phyloP scores from a whole-genome alignment of 2,329 filamentous ascomycete genomes.

The Raffaelea deltoideospora region DNA sequence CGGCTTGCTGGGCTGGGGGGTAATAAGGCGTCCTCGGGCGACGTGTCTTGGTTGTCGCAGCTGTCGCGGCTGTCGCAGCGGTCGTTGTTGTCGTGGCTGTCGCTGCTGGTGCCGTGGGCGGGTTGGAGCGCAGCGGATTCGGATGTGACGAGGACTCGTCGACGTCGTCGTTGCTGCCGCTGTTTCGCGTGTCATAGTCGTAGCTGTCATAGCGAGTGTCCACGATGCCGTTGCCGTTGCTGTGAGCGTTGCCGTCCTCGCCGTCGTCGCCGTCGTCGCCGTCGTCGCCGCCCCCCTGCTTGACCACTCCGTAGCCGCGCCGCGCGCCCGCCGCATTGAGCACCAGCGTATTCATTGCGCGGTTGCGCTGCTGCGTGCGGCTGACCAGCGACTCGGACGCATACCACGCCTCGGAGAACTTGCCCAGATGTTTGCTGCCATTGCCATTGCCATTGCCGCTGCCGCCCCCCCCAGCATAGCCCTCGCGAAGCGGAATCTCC shows the following conservation, averaged over 20 bases:
- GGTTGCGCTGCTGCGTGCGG: conserved; percentile 37
- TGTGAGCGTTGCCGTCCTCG: conserved; percentile 24
- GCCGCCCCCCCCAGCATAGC: conserved; percentile 14
- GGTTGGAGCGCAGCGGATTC: conserved; percentile 39
- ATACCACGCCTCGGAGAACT: conserved; percentile 40
- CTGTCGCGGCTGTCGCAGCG: background rate
- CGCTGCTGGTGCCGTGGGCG: conserved; percentile 12
- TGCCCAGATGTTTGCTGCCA: conserved; percentile 23
- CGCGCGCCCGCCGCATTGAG: conserved; percentile 18
- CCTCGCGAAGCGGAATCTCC: conserved; percentile 31
- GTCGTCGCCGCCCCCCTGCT: conserved; percentile 25
- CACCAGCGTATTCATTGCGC: conserved; percentile 20
- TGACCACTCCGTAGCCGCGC: conserved; percentile 29
- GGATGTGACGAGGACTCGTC: conserved; percentile 23
- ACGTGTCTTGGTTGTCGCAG: background rate
- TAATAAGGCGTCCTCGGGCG: conserved; percentile 3
- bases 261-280: conserved; percentile 12
- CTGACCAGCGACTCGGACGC: conserved; percentile 37
- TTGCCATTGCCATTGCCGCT: conserved; percentile 9
- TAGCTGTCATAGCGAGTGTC: conserved; percentile 10
- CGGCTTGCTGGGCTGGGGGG: too few relatives aligned
- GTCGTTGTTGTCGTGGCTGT: background rate
- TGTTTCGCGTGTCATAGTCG: conserved; percentile 2
- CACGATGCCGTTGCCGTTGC: conserved; percentile 16
- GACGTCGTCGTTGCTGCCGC: conserved; percentile 7